These are phyloP conservation scores for Nepenthes gracilis DNA, from an alignment of 148 eudicot species.

Conservation along the genomic window DNA sequence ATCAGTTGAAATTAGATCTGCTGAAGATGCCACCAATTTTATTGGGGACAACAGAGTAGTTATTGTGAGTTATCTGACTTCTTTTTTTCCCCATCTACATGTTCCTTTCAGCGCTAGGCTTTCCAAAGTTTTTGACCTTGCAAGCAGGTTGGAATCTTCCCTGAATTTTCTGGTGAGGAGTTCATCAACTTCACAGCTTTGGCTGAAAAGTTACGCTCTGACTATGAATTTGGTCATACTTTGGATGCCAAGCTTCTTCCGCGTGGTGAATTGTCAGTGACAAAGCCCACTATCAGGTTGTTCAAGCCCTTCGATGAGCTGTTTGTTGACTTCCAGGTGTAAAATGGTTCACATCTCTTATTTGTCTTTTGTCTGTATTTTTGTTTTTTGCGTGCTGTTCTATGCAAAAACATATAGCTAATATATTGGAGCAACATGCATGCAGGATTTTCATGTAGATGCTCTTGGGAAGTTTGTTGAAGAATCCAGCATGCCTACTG, in stretches of 20 bases:
- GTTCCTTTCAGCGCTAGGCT: background rate
- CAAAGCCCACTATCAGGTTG: constrained; percentile 42
- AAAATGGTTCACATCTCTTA: background rate
- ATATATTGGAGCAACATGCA: constrained; percentile 1
- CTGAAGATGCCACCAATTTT: constrained; percentile 29
- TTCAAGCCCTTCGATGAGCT: constrained; percentile 72
- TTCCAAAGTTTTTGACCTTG: background rate
- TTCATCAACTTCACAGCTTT: constrained; percentile 38
- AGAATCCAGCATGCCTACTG: constrained; percentile 42
- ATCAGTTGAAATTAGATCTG: constrained; percentile 40
- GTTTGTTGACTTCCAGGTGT: constrained; percentile 52
- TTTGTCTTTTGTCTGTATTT: background rate
- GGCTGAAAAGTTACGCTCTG: constrained; percentile 55
- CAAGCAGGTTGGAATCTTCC: constrained; percentile 56
- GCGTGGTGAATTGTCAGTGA: constrained; percentile 45
- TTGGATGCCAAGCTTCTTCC: constrained; percentile 54
- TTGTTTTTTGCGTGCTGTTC: background rate
- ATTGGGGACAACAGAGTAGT: constrained; percentile 37
- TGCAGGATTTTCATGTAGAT: constrained; percentile 51
- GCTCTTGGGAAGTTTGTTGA: constrained; percentile 47
- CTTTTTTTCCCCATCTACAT: background rate
- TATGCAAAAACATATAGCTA: background rate
- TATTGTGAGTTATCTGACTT: constrained; percentile 25
- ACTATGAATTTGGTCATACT: constrained; percentile 59
- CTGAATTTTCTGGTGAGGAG: constrained; percentile 62